phyloP scores from a whole-genome alignment of 805 yeast genomes.

The Schizosaccharomyces pombe region ASM294v3 CU329670.1:5365501-5366000 shows the following conservation, averaged over 20 bases:
- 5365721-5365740: conserved; percentile 89
- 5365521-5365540: conserved; percentile 73
- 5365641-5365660: conserved; percentile 82
- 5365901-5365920: conserved; percentile 67
- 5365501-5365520: conserved; percentile 79
- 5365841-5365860: conserved; percentile 95
- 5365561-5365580: conserved; percentile 92
- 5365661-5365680: conserved; percentile 86
- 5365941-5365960: conserved; percentile 92
- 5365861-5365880: conserved; percentile 99
- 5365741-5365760: conserved; percentile 90
- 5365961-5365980: no score
- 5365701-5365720: conserved; percentile 82
- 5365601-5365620: conserved; percentile 64
- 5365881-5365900: conserved; percentile 75
- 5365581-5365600: conserved; percentile 87
- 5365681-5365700: conserved; percentile 98
- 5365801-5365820: conserved; percentile 98
- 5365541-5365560: conserved; percentile 69
- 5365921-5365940: conserved; percentile 51
- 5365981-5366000: no score
- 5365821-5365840: conserved; percentile 73
- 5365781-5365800: conserved; percentile 94
- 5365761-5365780: conserved; percentile 47
- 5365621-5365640: conserved; percentile 67